Base-by-base conservation (phyloP, 2,329 filamentous ascomycete genomes). In the Juglanconis juglandina region DNA sequence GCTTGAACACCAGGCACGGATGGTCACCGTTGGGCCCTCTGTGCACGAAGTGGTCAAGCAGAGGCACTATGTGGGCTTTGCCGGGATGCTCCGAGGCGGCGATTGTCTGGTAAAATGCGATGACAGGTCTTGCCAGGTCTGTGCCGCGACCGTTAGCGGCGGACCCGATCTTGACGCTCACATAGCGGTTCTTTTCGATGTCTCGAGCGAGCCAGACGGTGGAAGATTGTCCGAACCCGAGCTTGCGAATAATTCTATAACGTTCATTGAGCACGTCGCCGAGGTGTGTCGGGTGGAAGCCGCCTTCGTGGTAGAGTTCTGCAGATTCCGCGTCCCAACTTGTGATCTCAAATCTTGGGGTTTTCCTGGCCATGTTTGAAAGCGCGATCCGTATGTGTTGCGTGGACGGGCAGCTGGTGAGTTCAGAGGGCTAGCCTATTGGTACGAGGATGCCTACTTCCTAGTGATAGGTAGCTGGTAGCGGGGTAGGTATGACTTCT, bases 241-340 rank as follows among this genome's bases (percentile, higher is more conserved):
- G 64, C 63, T 79, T 79, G 48, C 76, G 71, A 49, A 75, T 63
- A 41, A 79, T 65, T 35, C 68, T 68, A 60, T 79, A 80, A 30
- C 72, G 71, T 58, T 72, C 61, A 4, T 48, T 30, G 32, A 75
- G 62, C 51, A 76, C 72, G 52, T 80, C 73, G n/a, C 75, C 75
- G 4, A 79, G 67, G 44, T 69, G 69, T 13, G 75, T 68, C 4
- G 77, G 77, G 65, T 79, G 74, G 55, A 72, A 77, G 13, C 73
- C 75, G 9, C 75, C 74, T 47, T 47, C 17, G 17, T 47, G 44
- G 17, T 33, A 49, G 14, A 49, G 3, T 33, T 33, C 47, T 2
- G 47, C 24, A 49, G 47, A 49, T 24, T 49, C 47, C 5, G 47
- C 47, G 8, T 49, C 47, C 30, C 47, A 49, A 32, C 6, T 14